Base-by-base conservation (phyloP, 2,329 filamentous ascomycete species). In the Drechslera avenae region DNA sequence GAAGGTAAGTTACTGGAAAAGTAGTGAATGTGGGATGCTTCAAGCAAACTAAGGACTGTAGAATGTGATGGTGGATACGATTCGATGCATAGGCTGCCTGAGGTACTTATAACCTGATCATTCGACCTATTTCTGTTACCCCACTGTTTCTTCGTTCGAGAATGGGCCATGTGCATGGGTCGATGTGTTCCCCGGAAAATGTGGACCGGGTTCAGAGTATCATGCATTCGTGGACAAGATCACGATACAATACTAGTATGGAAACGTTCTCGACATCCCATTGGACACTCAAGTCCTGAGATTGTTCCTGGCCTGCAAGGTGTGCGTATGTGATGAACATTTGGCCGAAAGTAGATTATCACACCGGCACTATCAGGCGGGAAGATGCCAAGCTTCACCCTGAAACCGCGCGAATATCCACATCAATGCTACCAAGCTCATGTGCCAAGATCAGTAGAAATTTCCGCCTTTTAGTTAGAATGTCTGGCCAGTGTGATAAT, bases 11-110 rank as follows among this genome's bases (percentile, higher is more conserved):
- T 32, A 46, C 28, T 41, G 9, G 34, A 54, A 60, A 48, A 33
- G 45, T 46, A 57, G 50, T 19, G 48, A 62, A 54, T 53, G 56
- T 59, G 56, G 50, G 31, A 54, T 63, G 60, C 60, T 56, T 60
- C 54, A 66, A 66, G 63, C 59, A 59, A 59, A 57, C 13, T 46
- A 61, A 52, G 53, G 59, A 62, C 47, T 56, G 53, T 52, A 55
- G 53, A 56, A 60, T 53, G 51, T 49, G 50, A 52, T 56, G 41
- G 41, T 52, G 50, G 56, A 51, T 59, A 53, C 31, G 36, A 19
- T 33, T 35, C 26, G 48, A 31, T n/a, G 31, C 17, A 30, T 39
- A 31, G 47, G 39, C 35, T 46, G 14, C 28, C 34, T 39, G 41
- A n/a, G 42, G 40, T 54, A 52, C 56, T 59, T 60, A 59, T 60